Base-by-base conservation (phyloP, 495 filamentous ascomycete genomes). In the Aspergillus affinis region DNA sequence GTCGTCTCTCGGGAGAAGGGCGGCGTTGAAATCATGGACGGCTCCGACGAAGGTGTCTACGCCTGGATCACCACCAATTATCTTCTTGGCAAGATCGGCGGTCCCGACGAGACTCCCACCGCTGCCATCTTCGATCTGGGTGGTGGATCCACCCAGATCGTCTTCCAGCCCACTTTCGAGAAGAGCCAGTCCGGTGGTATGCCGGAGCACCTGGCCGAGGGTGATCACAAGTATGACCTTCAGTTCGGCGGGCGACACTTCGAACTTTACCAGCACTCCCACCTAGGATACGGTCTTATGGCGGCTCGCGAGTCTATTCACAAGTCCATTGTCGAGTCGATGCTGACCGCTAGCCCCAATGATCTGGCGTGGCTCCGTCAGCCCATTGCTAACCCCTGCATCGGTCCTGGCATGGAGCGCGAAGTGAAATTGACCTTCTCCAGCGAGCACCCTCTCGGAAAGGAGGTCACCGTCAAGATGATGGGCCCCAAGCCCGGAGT, bases 21-120 rank as follows among this genome's bases (percentile, higher is more conserved):
- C 59, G 94, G 94, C 56, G 90, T 98, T 15, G 83, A 90, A 62
- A 93, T 98, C 62, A 98, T 98, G 93, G 92, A 95, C 66, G 94
- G 94, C 64, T 89, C 87, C 17, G 88, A 97, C 62, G 94, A 98
- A 75, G 88, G 95, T 72, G 94, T 98, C n/a, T 98, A 96, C 66
- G 95, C 94, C 55, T 98, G 94, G 94, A 96, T 98, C 73, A 98
- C 94, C 3, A 92, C 90, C 59, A 98, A 98, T 77, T 98, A 98
- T 77, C 87, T 98, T 46, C 86, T 98, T 19, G 93, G 93, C 55
- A 98, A 97, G 79, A 98, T 98, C 68, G 95, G 94, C 65, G 90
- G 89, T 21, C 89, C 91, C 6, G 92, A 96, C 65, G 85, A 95
- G 65, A 90, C 84, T 56, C 88, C 90, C 15, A 98, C 94, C 2